These are phyloP conservation scores for Mortierella alpina DNA, from an alignment of 192 early-diverging fungal genomes.

Conservation along the genomic window DNA sequence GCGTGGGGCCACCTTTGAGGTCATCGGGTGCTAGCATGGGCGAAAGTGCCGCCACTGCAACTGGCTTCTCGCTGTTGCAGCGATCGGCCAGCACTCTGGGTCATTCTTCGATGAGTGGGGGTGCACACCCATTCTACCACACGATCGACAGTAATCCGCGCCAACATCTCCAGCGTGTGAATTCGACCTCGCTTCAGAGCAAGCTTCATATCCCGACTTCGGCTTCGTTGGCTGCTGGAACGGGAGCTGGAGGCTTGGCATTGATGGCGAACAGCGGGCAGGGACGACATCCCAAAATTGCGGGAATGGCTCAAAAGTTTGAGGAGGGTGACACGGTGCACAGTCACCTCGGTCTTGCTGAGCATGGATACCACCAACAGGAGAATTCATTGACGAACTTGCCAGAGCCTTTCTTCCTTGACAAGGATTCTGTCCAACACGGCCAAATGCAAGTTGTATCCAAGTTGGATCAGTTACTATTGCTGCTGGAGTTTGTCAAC, in stretches of 20 bases:
- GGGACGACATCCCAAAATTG: conserved; percentile 32
- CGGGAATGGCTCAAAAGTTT: conserved; percentile 40
- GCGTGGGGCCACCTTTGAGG: not conserved
- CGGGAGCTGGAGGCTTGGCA: not conserved
- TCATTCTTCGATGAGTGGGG: conserved; percentile 2
- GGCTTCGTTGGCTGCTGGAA: conserved; percentile 5
- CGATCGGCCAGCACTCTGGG: conserved; percentile 45
- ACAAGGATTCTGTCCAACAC: no score
- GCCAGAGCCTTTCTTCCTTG: no score
- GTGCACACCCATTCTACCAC: conserved; percentile 21
- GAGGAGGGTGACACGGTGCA: conserved; percentile 12
- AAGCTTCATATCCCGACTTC: conserved; percentile 23
- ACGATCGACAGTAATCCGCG: conserved; percentile 27
- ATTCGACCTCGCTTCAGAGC: conserved; percentile 15
- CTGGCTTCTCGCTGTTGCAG: conserved; percentile 38
- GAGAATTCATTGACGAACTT: not conserved
- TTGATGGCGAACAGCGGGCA: not conserved
- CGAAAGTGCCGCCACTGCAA: conserved; percentile 23
- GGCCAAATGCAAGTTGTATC: conserved; percentile 7
- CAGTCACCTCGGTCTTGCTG: not conserved
- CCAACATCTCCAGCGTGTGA: conserved; percentile 16
- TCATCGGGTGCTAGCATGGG: not conserved
- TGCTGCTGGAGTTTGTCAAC: conserved; percentile 50
- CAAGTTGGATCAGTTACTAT: conserved; percentile 37
- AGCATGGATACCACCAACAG: no score